phyloP scores from a whole-genome alignment of 371 early-diverging fungal species.

The Blastocladiella emersonii region DNA sequence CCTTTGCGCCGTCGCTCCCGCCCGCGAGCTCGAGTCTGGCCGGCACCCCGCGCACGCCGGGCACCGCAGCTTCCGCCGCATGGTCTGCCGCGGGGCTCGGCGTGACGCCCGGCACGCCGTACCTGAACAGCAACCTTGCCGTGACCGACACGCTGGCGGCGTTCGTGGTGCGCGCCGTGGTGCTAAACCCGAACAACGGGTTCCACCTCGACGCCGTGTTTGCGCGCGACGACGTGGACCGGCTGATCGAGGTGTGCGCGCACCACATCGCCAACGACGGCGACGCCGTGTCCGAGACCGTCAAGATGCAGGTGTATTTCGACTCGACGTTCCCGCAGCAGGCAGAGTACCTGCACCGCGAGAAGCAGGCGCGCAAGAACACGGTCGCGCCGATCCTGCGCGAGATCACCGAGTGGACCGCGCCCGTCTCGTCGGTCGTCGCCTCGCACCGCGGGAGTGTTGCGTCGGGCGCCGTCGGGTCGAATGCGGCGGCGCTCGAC shows the following conservation, averaged over 20 bases:
- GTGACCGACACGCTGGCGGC: slow-evolving; percentile 35
- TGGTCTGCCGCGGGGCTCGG: not conserved
- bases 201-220: slow-evolving; percentile 33
- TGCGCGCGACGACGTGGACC: slow-evolving; percentile 26
- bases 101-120: not conserved
- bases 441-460: too few species aligned
- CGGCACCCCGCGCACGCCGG: not conserved
- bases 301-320: slow-evolving; percentile 40
- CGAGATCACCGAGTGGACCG: slow-evolving; percentile 17
- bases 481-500: slow-evolving; percentile 1
- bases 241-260: slow-evolving; percentile 25
- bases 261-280: slow-evolving; percentile 20
- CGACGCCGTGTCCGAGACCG: slow-evolving; percentile 23
- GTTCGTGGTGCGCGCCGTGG: slow-evolving; percentile 33
- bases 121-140: not conserved
- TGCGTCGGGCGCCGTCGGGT: too few species aligned
- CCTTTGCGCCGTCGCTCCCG: slow-evolving; percentile 3
- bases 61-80: too few species aligned
- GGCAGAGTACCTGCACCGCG: slow-evolving; percentile 34
- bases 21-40: not conserved
- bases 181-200: slow-evolving; percentile 27
- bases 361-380: slow-evolving; percentile 22
- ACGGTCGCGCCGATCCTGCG: slow-evolving; percentile 20
- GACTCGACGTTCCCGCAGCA: slow-evolving; percentile 37
- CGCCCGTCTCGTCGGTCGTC: slow-evolving; percentile 5